phyloP scores from a whole-genome alignment of 768 basidiomycete genomes.

The Leccinum obscurum region DNA sequence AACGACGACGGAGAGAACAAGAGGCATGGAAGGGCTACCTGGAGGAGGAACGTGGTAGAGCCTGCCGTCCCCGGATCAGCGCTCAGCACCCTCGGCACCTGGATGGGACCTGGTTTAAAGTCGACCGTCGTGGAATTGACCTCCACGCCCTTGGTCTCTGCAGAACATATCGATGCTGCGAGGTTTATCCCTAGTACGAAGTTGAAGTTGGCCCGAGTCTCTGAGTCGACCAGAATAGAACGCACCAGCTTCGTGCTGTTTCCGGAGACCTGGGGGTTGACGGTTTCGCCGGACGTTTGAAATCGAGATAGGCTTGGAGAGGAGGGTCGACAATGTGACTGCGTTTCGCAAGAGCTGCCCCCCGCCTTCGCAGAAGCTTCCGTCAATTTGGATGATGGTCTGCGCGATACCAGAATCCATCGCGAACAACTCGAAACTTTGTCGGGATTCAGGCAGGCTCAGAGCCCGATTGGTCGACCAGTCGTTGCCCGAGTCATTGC shows the following conservation, averaged over 20 bases:
- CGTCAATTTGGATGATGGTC: conserved; percentile 37
- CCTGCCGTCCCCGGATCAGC: conserved; percentile 63
- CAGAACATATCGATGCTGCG: conserved; percentile 59
- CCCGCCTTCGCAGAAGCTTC: conserved; percentile 53
- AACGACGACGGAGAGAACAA: conserved; percentile 45
- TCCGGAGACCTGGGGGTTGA: conserved; percentile 63
- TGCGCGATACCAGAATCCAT: conserved; percentile 10
- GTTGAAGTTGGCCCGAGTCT: too few species aligned
- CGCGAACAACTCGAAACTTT: neutral
- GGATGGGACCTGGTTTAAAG: conserved; percentile 45
- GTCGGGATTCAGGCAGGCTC: neutral
- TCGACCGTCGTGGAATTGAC: conserved; percentile 54
- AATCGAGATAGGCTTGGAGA: conserved; percentile 59
- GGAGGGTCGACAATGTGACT: conserved; percentile 62
- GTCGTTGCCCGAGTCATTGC: neutral
- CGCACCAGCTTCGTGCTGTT: conserved; percentile 69
- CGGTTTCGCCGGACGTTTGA: conserved; percentile 60
- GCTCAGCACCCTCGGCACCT: conserved; percentile 40
- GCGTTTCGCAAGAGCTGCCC: conserved; percentile 76
- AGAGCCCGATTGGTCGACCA: neutral
- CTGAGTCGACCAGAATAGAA: neutral
- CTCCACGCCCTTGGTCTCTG: conserved; percentile 52
- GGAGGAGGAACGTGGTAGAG: conserved; percentile 68
- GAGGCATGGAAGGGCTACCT: conserved; percentile 69
- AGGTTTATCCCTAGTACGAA: conserved; percentile 56